Evolutionary conservation across 179 eudicot genomes (phyloP).

Genomic region (Beta macrorhiza): DNA sequence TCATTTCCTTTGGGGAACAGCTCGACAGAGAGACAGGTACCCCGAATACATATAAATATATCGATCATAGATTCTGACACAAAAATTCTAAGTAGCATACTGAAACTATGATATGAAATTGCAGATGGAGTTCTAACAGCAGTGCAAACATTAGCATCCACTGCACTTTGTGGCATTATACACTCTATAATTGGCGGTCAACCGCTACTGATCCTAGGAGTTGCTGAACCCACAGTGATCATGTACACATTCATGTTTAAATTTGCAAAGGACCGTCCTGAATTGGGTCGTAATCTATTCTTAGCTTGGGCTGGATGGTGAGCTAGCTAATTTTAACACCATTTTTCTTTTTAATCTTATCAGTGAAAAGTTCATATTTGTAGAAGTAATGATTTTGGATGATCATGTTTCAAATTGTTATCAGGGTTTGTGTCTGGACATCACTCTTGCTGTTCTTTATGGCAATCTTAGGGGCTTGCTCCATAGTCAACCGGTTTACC

Average conservation of each 20-base stretch:
- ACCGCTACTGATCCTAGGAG: constrained; percentile 84
- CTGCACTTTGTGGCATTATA: constrained; percentile 84
- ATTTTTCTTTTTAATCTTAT: neutral
- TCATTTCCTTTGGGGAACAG: constrained; percentile 86
- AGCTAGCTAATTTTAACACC: constrained; percentile 17
- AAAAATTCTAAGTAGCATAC: neutral
- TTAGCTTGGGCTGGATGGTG: constrained; percentile 96
- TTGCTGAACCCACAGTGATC: constrained; percentile 90
- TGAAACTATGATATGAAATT: neutral
- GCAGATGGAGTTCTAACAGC: constrained; percentile 89
- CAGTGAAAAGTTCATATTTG: neutral
- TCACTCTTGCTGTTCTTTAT: constrained; percentile 64
- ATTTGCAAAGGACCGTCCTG: constrained; percentile 77
- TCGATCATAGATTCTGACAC: neutral
- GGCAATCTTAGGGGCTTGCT: constrained; percentile 92
- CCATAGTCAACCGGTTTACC: constrained; percentile 84
- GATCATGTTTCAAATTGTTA: neutral
- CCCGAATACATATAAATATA: no score
- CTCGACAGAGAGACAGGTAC: constrained; percentile 73
- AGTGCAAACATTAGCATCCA: constrained; percentile 83
- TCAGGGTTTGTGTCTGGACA: constrained; percentile 98
- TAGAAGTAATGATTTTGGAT: constrained; percentile 7
- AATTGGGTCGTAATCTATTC: constrained; percentile 74
- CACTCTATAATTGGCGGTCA: constrained; percentile 97
- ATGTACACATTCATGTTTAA: constrained; percentile 95